A percentile compares a stretch with the other conserved stretches of the same genome.
phyloP scores from a whole-genome alignment of 768 basidiomycete genomes.

The Phlebiopsis flavidoalba region DNA sequence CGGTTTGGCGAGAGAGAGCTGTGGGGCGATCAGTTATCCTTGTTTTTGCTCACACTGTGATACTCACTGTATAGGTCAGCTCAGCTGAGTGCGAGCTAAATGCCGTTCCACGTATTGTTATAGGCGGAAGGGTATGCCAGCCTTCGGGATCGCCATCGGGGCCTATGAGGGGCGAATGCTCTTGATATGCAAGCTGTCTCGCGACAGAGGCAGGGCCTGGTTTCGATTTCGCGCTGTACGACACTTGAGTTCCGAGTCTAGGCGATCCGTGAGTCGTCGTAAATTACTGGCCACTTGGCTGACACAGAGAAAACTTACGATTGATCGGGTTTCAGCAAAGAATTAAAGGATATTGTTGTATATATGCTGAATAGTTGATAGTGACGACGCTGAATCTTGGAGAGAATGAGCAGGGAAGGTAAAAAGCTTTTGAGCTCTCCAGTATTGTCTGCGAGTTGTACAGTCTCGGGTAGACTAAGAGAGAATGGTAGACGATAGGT shows the following conservation, averaged over 20 bases:
- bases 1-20: constrained; percentile 12
- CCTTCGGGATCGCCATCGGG: constrained; percentile 21
- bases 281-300: neutral
- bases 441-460: constrained; percentile 4
- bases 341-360: constrained; percentile 12
- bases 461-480: constrained; percentile 15
- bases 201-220: constrained; percentile 18
- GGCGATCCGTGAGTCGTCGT: neutral
- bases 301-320: constrained; percentile 1
- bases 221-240: constrained; percentile 16
- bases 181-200: constrained; percentile 20
- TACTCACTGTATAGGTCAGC: neutral
- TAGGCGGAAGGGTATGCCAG: constrained; percentile 16
- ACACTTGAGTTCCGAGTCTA: constrained; percentile 15
- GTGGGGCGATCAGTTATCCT: neutral
- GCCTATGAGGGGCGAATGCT: constrained; percentile 15
- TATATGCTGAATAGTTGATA: constrained; percentile 16
- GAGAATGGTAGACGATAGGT: constrained; percentile 16
- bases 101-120: constrained; percentile 12
- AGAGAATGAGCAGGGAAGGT: constrained; percentile 17
- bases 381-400: constrained; percentile 6
- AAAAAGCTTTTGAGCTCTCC: constrained; percentile 9
- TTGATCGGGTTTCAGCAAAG: constrained; percentile 14
- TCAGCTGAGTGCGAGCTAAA: constrained; percentile 13
- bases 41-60: neutral